These are phyloP conservation scores for Candida orba DNA, from an alignment of 805 yeast species.

Conservation along the genomic window DNA sequence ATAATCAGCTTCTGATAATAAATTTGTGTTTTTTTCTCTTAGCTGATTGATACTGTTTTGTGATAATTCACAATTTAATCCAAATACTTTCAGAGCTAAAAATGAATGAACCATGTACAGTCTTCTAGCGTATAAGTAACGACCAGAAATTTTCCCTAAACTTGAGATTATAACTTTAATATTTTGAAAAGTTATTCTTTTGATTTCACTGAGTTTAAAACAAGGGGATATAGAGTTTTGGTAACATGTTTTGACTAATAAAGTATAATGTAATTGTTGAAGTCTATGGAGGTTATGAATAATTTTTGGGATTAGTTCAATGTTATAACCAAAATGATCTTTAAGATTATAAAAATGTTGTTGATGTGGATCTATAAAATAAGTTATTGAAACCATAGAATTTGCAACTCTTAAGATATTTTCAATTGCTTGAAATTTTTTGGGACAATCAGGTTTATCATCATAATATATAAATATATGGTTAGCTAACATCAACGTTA, in stretches of 20 bases:
- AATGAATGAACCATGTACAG: constrained; percentile 8
- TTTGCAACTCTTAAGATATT: constrained; percentile 1
- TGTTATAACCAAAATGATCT: constrained; percentile 7
- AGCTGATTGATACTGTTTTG: not conserved
- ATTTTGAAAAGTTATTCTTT: constrained; percentile 5
- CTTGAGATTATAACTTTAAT: constrained; percentile 7
- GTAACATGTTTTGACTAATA: constrained; percentile 1
- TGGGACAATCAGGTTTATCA: not conserved
- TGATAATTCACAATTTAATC: not conserved
- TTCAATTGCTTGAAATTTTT: constrained; percentile 2
- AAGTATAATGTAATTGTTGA: constrained; percentile 5
- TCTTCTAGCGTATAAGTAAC: constrained; percentile 6
- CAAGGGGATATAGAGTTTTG: not conserved
- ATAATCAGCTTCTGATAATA: not conserved
- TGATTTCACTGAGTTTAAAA: constrained; percentile 2
- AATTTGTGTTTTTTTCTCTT: not conserved
- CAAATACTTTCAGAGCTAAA: constrained; percentile 3
- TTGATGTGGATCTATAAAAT: constrained; percentile 10
- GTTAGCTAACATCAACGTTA: constrained; percentile 6
- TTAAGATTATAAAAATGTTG: constrained; percentile 6
- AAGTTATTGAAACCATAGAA: constrained; percentile 5
- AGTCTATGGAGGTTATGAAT: constrained; percentile 7
- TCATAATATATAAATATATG: constrained; percentile 4
- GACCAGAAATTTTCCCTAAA: constrained; percentile 4
- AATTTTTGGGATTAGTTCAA: constrained; percentile 9